These are phyloP conservation scores for Nematocida sp. DNA, from an alignment of 371 early-diverging fungal species.

Conservation along the genomic window DNA sequence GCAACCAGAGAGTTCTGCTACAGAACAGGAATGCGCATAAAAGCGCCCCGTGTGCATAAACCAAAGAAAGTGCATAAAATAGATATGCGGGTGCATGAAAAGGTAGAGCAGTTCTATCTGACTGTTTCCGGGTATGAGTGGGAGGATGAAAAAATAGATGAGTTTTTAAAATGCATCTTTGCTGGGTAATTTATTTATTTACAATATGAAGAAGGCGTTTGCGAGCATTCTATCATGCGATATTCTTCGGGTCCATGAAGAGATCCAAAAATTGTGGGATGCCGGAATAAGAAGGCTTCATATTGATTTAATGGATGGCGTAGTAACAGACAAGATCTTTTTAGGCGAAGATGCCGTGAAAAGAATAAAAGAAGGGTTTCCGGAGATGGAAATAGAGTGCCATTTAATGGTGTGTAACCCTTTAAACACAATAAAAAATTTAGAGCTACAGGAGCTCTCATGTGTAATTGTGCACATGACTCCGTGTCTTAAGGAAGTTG, in stretches of 20 bases:
- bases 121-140: slow-evolving; percentile 5
- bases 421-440: slow-evolving; percentile 28
- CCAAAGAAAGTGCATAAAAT: background rate
- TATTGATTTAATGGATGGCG: slow-evolving; percentile 64
- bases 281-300: slow-evolving; percentile 55
- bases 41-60: background rate
- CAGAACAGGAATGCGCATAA: slow-evolving; percentile 38
- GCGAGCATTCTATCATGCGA: slow-evolving; percentile 41
- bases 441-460: slow-evolving; percentile 49
- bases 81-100: slow-evolving; percentile 3
- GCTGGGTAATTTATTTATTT: background rate
- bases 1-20: slow-evolving; percentile 48
- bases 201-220: slow-evolving; percentile 9
- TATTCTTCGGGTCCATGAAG: slow-evolving; percentile 32
- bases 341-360: slow-evolving; percentile 61
- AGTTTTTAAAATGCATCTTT: slow-evolving; percentile 36
- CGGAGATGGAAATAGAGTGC: slow-evolving; percentile 59
- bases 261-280: slow-evolving; percentile 42
- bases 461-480: slow-evolving; percentile 51
- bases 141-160: slow-evolving; percentile 43
- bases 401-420: slow-evolving; percentile 65
- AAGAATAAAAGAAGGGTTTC: slow-evolving; percentile 47
- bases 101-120: slow-evolving; percentile 31
- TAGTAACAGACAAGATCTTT: slow-evolving; percentile 59
- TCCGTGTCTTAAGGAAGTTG: background rate